Conservation (phyloP, 257 asterid species). For the Primulina tabacum region DNA sequence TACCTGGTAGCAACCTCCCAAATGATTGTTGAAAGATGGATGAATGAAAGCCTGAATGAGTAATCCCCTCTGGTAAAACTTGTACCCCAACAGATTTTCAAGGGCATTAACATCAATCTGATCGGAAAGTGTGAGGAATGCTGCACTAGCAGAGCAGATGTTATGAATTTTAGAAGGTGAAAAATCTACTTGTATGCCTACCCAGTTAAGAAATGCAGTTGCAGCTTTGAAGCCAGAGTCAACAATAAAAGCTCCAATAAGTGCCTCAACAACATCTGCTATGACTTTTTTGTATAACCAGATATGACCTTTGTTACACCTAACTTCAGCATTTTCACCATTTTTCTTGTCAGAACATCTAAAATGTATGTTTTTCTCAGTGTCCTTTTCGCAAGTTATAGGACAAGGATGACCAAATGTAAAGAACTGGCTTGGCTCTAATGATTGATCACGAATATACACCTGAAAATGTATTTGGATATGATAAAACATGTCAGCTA, state of each 20-base stretch:
- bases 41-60: slow-evolving; percentile 94
- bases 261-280: slow-evolving; percentile 93
- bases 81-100: slow-evolving; percentile 54
- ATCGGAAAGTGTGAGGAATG: slow-evolving; percentile 57
- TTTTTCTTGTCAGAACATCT: slow-evolving; percentile 25
- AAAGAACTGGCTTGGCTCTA: slow-evolving; percentile 63
- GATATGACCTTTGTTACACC: slow-evolving; percentile 85
- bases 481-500: slow-evolving; percentile 14
- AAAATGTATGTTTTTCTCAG: slow-evolving; percentile 57
- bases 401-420: slow-evolving; percentile 81
- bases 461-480: slow-evolving; percentile 45
- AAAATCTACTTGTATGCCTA: slow-evolving; percentile 67
- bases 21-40: slow-evolving; percentile 72
- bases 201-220: slow-evolving; percentile 79
- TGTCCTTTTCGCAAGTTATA: slow-evolving; percentile 53
- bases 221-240: slow-evolving; percentile 93
- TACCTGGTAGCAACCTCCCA: slow-evolving; percentile 98
- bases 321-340: slow-evolving; percentile 41
- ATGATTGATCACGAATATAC: slow-evolving; percentile 83
- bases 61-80: slow-evolving; percentile 71
- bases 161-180: slow-evolving; percentile 40
- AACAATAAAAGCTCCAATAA: slow-evolving; percentile 81
- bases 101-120: slow-evolving; percentile 50
- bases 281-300: slow-evolving; percentile 85
- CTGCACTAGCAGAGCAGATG: slow-evolving; percentile 57